A percentile compares a stretch with the other conserved stretches of the same genome.
phyloP scores from a whole-genome alignment of 2,329 filamentous ascomycete genomes.

The Trichoderma polysporum region DNA sequence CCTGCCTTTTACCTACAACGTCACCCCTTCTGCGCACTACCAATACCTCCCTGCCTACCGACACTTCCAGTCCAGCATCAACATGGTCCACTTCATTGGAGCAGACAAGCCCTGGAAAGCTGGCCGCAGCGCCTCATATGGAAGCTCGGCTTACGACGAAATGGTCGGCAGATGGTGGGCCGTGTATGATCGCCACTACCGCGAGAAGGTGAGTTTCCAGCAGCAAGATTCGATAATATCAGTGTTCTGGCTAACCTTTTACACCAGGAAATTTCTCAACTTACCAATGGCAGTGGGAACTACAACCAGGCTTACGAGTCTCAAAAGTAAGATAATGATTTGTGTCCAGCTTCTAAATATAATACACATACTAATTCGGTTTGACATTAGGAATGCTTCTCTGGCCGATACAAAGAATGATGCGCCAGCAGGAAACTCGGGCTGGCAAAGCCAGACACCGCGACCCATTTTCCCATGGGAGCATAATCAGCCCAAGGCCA shows the following conservation, averaged over 20 bases:
- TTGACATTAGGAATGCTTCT: slow-evolving; percentile 56
- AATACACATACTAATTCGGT: slow-evolving; percentile 10
- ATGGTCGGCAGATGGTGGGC: slow-evolving; percentile 90
- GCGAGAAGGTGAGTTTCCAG: slow-evolving; percentile 45
- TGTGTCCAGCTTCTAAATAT: background rate
- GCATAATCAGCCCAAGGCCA: slow-evolving; percentile 57
- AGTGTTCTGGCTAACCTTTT: background rate
- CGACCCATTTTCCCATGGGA: slow-evolving; percentile 93
- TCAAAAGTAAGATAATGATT: slow-evolving; percentile 45
- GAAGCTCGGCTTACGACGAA: slow-evolving; percentile 71
- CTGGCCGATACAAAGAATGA: slow-evolving; percentile 73
- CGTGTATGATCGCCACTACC: slow-evolving; percentile 86
- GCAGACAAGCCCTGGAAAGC: slow-evolving; percentile 83
- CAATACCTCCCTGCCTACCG: slow-evolving; percentile 95
- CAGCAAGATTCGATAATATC: background rate
- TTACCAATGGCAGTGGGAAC: slow-evolving; percentile 23
- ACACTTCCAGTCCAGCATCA: slow-evolving; percentile 88
- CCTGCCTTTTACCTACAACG: slow-evolving; percentile 93
- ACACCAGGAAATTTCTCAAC: slow-evolving; percentile 18
- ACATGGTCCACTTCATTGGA: slow-evolving; percentile 92
- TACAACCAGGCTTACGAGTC: slow-evolving; percentile 48
- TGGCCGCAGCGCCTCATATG: slow-evolving; percentile 55
- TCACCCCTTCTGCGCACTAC: slow-evolving; percentile 93
- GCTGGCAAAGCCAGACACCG: slow-evolving; percentile 76
- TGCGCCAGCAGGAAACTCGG: slow-evolving; percentile 82